phyloP scores from a whole-genome alignment of 768 basidiomycete species.

The Boletales sp. region DNA sequence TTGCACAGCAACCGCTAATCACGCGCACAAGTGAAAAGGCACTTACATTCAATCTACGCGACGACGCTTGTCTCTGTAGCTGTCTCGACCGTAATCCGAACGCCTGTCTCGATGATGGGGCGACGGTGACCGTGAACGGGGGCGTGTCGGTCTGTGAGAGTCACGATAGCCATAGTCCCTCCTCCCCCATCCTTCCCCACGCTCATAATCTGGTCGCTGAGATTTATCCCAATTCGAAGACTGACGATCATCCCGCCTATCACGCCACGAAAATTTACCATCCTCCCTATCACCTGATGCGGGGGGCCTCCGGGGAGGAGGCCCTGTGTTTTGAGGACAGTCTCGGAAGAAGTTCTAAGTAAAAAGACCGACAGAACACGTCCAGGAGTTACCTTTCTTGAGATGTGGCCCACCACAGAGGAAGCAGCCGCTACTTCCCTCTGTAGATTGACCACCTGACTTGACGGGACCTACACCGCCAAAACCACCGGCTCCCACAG shows the following conservation, averaged over 20 bases:
- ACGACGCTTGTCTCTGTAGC: constrained; percentile 50
- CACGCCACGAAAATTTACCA: constrained; percentile 36
- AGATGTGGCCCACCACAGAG: constrained; percentile 91
- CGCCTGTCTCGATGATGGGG: constrained; percentile 24
- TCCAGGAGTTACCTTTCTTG: constrained; percentile 63
- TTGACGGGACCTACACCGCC: constrained; percentile 55
- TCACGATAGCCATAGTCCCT: constrained; percentile 16
- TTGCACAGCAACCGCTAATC: neutral
- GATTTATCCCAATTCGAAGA: constrained; percentile 22
- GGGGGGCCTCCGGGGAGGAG: constrained; percentile 21
- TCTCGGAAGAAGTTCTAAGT: constrained; percentile 30
- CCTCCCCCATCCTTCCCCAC: constrained; percentile 16
- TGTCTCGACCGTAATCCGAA: constrained; percentile 28
- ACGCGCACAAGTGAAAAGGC: constrained; percentile 1
- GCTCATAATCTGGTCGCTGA: constrained; percentile 21
- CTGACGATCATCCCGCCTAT: constrained; percentile 25
- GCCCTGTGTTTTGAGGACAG: constrained; percentile 50
- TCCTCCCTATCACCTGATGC: constrained; percentile 32
- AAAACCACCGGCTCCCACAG: constrained; percentile 56
- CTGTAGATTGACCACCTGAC: constrained; percentile 50
- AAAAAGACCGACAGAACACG: neutral
- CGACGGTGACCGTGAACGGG: constrained; percentile 33
- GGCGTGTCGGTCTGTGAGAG: constrained; percentile 16
- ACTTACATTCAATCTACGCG: constrained; percentile 46
- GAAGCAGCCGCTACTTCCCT: constrained; percentile 74